Evolutionary conservation across 495 filamentous ascomycete species (phyloP).

Genomic region (Penicillium fimorum): DNA sequence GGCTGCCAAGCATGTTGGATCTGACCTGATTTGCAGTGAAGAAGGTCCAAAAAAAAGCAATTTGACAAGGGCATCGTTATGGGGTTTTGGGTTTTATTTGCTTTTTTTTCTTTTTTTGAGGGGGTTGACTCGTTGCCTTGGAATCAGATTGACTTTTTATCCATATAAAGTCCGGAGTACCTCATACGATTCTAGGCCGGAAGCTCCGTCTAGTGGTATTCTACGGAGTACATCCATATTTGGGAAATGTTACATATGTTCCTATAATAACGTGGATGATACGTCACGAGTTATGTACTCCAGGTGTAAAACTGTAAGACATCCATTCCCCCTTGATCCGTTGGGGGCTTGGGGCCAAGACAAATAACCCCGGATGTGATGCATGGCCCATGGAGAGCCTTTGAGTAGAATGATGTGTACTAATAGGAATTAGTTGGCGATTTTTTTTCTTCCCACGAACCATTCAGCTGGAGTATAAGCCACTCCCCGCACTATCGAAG

Average conservation of each 20-base stretch:
- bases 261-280: conserved; percentile 5
- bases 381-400: background rate
- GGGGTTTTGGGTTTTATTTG: background rate
- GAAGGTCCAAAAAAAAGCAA: conserved; percentile 22
- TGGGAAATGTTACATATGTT: background rate
- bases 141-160: background rate
- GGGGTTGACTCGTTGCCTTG: conserved; percentile 4
- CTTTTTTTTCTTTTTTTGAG: background rate
- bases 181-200: background rate
- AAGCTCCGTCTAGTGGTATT: background rate
- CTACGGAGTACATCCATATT: background rate
- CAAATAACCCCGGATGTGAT: conserved; percentile 1
- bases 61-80: conserved; percentile 3
- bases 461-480: conserved; percentile 1
- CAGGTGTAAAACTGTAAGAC: conserved; percentile 4
- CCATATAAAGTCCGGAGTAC: background rate
- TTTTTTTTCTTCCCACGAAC: background rate
- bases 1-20: conserved; percentile 34
- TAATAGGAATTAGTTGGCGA: background rate
- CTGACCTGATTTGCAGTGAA: conserved; percentile 34
- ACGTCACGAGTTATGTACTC: background rate
- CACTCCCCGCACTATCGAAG: conserved; percentile 7
- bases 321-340: conserved; percentile 9
- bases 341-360: background rate
- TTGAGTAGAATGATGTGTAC: conserved; percentile 1